A percentile compares a stretch with the other conserved stretches of the same genome.
Conservation (phyloP, 2,329 filamentous ascomycete genomes). For the Verticillium tricorpus region DNA sequence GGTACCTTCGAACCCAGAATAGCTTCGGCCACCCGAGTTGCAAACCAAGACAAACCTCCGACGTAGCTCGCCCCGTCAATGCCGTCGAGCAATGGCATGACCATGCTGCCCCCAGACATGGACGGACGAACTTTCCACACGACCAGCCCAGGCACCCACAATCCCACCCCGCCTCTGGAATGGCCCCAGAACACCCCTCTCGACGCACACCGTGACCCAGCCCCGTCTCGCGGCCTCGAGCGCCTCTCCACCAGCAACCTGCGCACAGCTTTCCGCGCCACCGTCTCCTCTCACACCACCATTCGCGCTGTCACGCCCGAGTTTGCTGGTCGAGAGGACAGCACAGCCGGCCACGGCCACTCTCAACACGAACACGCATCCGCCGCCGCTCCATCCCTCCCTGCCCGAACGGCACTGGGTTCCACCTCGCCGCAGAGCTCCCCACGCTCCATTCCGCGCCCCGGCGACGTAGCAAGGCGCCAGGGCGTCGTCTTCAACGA, state of each 20-base stretch:
- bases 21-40: not conserved
- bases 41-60: not conserved
- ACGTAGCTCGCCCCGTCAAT: conserved; percentile 18
- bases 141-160: conserved; percentile 21
- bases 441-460: conserved; percentile 37
- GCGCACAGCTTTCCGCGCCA: conserved; percentile 27
- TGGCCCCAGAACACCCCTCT: conserved; percentile 24
- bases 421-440: conserved; percentile 39
- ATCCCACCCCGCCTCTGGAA: conserved; percentile 28
- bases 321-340: conserved; percentile 25
- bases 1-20: not conserved
- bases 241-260: conserved; percentile 29
- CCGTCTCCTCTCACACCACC: conserved; percentile 31
- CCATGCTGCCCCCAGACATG: conserved; percentile 40
- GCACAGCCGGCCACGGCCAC: not conserved
- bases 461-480: conserved; percentile 39
- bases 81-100: conserved; percentile 40
- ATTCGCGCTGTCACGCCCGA: conserved; percentile 67
- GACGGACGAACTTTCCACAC: conserved; percentile 34
- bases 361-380: conserved; percentile 6
- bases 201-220: conserved; percentile 17
- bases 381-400: conserved; percentile 6
- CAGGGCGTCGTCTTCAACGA: conserved; percentile 61
- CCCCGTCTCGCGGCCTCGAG: conserved; percentile 21
- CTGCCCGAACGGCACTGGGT: conserved; percentile 24